phyloP scores from a whole-genome alignment of 768 basidiomycete species.

The Rhodotorula taiwanensis region DNA sequence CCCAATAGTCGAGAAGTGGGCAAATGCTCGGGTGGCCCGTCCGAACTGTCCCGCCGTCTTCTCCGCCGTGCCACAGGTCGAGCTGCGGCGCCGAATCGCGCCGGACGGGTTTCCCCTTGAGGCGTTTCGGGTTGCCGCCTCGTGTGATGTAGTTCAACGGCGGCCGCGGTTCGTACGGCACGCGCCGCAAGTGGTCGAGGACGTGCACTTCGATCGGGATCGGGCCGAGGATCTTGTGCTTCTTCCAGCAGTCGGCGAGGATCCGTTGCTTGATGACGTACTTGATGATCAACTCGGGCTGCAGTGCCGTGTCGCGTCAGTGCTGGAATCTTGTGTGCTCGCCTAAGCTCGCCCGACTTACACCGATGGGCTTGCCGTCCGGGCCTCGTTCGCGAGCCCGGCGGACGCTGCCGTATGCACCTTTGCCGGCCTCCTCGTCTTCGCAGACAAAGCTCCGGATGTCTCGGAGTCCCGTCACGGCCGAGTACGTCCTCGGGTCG shows the following conservation, averaged over 20 bases:
- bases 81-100: slow-evolving; percentile 24
- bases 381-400: slow-evolving; percentile 68
- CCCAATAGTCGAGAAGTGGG: slow-evolving; percentile 90
- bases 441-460: slow-evolving; percentile 82
- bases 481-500: slow-evolving; percentile 44
- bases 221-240: slow-evolving; percentile 85
- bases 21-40: slow-evolving; percentile 95
- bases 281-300: slow-evolving; percentile 91
- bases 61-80: slow-evolving; percentile 25
- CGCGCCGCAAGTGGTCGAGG: slow-evolving; percentile 36
- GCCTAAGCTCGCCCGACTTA: slow-evolving; percentile 50
- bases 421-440: slow-evolving; percentile 73
- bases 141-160: slow-evolving; percentile 56
- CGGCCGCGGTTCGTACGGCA: slow-evolving; percentile 46
- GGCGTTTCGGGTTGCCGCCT: slow-evolving; percentile 30
- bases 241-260: slow-evolving; percentile 98
- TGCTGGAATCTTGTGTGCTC: slow-evolving; percentile 21
- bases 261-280: slow-evolving; percentile 98
- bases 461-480: slow-evolving; percentile 56
- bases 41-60: slow-evolving; percentile 56
- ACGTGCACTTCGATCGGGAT: slow-evolving; percentile 97
- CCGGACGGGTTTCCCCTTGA: slow-evolving; percentile 48
- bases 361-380: slow-evolving; percentile 69
- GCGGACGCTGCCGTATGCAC: slow-evolving; percentile 93
- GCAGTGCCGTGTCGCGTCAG: neutral